These are phyloP conservation scores for Pseudogymnoascus pannorum DNA, from an alignment of 2,329 filamentous ascomycete species.

Conservation along the genomic window DNA sequence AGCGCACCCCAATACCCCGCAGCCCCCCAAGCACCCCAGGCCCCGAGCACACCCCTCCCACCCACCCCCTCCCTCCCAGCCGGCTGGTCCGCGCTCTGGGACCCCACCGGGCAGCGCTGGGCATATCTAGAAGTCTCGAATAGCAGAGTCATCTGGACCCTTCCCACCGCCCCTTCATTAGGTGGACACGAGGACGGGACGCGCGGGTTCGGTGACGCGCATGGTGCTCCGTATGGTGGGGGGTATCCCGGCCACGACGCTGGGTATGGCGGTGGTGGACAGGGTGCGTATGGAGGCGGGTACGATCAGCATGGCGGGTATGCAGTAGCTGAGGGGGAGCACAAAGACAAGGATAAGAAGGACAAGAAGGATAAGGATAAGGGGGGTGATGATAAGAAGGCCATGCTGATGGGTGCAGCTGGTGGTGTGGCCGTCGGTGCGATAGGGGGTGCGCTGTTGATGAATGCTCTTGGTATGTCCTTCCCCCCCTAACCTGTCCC, in stretches of 20 bases:
- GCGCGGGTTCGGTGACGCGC: constrained; percentile 21
- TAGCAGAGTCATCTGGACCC: constrained; percentile 26
- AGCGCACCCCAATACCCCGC: no score
- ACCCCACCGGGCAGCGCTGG: constrained; percentile 53
- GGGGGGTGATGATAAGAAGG: constrained; percentile 41
- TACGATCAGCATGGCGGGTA: constrained; percentile 10
- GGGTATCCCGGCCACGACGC: constrained; percentile 18
- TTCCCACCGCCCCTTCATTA: constrained; percentile 33
- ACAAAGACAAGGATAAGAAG: constrained; percentile 32
- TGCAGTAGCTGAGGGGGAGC: no score
- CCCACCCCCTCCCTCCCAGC: constrained; percentile 34
- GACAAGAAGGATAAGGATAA: no score
- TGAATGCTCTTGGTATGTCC: constrained; percentile 49
- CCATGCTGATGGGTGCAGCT: constrained; percentile 47
- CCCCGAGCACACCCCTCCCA: constrained; percentile 10
- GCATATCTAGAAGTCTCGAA: constrained; percentile 50
- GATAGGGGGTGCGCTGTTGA: constrained; percentile 50
- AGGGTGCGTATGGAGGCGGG: constrained; percentile 14
- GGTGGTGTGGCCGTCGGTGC: constrained; percentile 50
- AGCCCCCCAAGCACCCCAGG: no score
- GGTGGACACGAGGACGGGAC: constrained; percentile 34
- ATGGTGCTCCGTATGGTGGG: no score
- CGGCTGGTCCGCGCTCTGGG: constrained; percentile 58
- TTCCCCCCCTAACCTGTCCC: no score
- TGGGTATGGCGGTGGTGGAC: constrained; percentile 13